These are phyloP conservation scores for Ascodesmis nigricans DNA, from an alignment of 495 filamentous ascomycete species.

Conservation along the genomic window DNA sequence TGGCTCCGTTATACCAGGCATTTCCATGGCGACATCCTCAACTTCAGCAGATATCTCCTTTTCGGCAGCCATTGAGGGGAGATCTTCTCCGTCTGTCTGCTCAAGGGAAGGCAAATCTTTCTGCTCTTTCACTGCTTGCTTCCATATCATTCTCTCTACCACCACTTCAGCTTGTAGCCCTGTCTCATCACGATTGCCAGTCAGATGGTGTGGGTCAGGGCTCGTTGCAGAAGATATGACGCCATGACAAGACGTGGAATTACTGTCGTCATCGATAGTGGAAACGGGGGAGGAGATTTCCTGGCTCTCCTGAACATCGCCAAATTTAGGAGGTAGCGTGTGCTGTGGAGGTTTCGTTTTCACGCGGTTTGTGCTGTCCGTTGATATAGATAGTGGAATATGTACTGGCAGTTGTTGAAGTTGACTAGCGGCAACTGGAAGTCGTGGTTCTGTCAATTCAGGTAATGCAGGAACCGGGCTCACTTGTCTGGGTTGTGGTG, in stretches of 20 bases:
- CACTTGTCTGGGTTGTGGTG: neutral
- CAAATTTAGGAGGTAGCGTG: too few relatives aligned
- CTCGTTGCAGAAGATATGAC: slow-evolving; percentile 20
- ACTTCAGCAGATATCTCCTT: slow-evolving; percentile 5
- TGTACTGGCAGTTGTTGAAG: slow-evolving; percentile 10
- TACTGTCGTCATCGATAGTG: slow-evolving; percentile 14
- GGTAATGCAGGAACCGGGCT: slow-evolving; percentile 2
- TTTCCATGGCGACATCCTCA: slow-evolving; percentile 5
- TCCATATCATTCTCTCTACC: slow-evolving; percentile 6
- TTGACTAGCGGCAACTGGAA: slow-evolving; percentile 5
- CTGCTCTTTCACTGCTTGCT: slow-evolving; percentile 4
- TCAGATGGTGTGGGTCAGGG: slow-evolving; percentile 19
- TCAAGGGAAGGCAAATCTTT: neutral
- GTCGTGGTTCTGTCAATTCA: slow-evolving; percentile 8
- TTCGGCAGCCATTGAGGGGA: slow-evolving; percentile 8
- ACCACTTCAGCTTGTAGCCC: too few relatives aligned
- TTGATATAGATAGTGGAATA: slow-evolving; percentile 11
- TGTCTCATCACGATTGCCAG: too few relatives aligned
- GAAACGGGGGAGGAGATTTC: slow-evolving; percentile 18
- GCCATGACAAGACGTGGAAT: slow-evolving; percentile 9
- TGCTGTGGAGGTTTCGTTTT: too few relatives aligned
- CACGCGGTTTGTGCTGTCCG: slow-evolving; percentile 8
- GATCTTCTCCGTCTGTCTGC: slow-evolving; percentile 3
- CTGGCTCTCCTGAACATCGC: too few relatives aligned
- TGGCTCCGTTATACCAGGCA: neutral